A percentile compares a stretch with the other conserved stretches of the same genome.
These are phyloP conservation scores for Pyrenophora teres DNA, from an alignment of 2,329 filamentous ascomycete genomes.

Conservation along the genomic window DNA sequence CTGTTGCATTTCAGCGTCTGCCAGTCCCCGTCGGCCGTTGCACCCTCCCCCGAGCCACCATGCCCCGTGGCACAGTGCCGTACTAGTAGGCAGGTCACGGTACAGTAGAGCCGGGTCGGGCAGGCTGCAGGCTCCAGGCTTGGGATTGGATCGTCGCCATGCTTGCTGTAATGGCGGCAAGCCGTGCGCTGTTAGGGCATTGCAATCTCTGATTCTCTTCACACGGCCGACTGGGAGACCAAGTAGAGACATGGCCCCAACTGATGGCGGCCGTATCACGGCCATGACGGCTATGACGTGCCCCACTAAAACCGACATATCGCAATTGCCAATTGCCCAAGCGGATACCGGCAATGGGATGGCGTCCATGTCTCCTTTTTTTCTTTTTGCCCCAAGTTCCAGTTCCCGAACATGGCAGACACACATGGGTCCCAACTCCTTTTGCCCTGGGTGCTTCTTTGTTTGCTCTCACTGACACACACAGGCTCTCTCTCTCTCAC, in stretches of 20 bases:
- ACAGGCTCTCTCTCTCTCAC: too few species aligned
- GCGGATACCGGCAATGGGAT: conserved; percentile 7
- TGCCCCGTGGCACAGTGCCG: conserved; percentile 1
- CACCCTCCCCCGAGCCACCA: not conserved
- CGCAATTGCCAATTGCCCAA: conserved; percentile 8
- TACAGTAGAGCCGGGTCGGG: conserved; percentile 9
- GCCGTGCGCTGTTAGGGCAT: conserved; percentile 5
- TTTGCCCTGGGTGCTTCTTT: not conserved
- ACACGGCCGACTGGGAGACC: too few species aligned
- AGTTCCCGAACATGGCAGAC: too few species aligned
- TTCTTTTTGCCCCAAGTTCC: not conserved
- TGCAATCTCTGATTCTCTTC: conserved; percentile 4
- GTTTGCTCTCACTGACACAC: too few species aligned
- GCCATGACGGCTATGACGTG: not conserved
- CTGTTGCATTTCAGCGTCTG: not conserved
- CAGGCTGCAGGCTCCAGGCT: too few species aligned
- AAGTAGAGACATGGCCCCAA: too few species aligned
- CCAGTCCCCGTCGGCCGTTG: conserved; percentile 3
- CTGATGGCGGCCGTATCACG: conserved; percentile 1
- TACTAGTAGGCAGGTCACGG: too few species aligned
- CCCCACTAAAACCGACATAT: conserved; percentile 8
- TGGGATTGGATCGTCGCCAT: not conserved
- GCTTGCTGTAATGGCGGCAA: conserved; percentile 1
- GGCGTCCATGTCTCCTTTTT: conserved; percentile 1
- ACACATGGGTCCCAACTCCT: too few species aligned